Evolutionary conservation across 2,329 filamentous ascomycete species (phyloP), one percentile per base, ranked within the genome.

Genomic region (Fusarium algeriense): DNA sequence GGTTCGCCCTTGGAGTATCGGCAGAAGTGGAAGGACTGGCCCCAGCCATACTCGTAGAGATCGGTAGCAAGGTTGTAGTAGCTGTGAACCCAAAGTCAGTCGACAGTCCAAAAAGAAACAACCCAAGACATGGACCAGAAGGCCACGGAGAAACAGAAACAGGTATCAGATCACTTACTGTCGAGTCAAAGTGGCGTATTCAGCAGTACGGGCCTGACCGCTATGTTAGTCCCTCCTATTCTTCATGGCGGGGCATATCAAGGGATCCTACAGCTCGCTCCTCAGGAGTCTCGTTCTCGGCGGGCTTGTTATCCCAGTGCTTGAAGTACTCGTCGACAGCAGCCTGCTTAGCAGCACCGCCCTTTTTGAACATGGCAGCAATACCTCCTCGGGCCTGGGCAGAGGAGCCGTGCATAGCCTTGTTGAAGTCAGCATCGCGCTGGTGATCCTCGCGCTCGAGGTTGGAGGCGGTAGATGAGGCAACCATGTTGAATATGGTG

Each of bases 51-150:
- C 86, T 98, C 96, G 86, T 97, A 97, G 54, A 97, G 83, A 79
- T 97, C 95, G 75, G 95, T 98, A n/a, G 93, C 94, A 52, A 97
- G 89, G 84, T 98, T 97, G 86, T 98, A 98, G 88, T 98, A 97
- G 82, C 92, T 94, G 74, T 17, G 15, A 52, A 38, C 35, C 26
- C 43, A 10, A 40, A 45, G 76, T 78, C 64, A 79, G 74, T 35
- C 46, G 52, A 41, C 23, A 14, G 54, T 30, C 9, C 15, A 34
- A 43, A 35, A 40, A n/a, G 40, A 50, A 20, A 30, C n/a, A 38
- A 32, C 38, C 20, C 14, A 32, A 45, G 50, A 40, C 30, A 62
- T 46, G 28, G 32, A 20, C 26, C 43, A 41, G 11, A 34, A 63
- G 14, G 28, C 30, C 40, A 52, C 32, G 30, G 23, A 57, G 23